Evolutionary conservation across 2,329 filamentous ascomycete genomes (phyloP).

Genomic region (Colletotrichum somersetense): DNA sequence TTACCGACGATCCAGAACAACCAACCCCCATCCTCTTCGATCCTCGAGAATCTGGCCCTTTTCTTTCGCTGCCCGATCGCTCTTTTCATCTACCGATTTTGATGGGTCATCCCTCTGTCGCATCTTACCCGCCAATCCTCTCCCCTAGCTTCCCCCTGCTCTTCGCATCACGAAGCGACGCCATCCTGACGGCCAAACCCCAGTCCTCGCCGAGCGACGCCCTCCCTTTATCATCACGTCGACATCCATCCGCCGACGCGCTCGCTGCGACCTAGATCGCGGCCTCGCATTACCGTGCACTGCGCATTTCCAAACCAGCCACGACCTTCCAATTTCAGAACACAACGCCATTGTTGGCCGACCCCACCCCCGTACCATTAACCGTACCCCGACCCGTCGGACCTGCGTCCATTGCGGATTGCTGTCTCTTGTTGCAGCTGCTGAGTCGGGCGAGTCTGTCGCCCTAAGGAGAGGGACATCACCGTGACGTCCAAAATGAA

Average conservation of each 20-base stretch:
- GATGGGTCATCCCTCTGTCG: conserved; percentile 34
- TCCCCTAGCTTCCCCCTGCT: conserved; percentile 29
- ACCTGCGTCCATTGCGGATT: conserved; percentile 30
- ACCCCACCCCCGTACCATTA: conserved; percentile 4
- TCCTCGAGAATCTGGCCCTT: conserved; percentile 31
- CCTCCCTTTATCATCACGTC: conserved; percentile 37
- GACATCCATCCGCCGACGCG: conserved; percentile 40
- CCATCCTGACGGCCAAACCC: conserved; percentile 34
- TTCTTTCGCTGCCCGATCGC: conserved; percentile 33
- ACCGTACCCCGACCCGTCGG: conserved; percentile 23
- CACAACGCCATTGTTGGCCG: conserved; percentile 9
- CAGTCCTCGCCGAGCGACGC: conserved; percentile 38
- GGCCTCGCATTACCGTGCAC: neutral
- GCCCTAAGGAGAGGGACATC: conserved; percentile 39
- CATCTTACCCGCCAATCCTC: conserved; percentile 24
- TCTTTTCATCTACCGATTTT: conserved; percentile 29
- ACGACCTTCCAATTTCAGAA: conserved; percentile 10
- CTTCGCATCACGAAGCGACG: conserved; percentile 36
- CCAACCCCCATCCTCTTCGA: conserved; percentile 24
- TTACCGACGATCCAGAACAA: conserved; percentile 41
- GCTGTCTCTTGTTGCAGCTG: conserved; percentile 29
- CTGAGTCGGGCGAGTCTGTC: conserved; percentile 38
- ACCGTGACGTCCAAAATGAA: conserved; percentile 79
- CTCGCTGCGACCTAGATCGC: conserved; percentile 26
- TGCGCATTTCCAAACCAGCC: conserved; percentile 15